Conservation (phyloP, 1,139 yeast genomes). For the Citeromyces hawaiiensis region DNA sequence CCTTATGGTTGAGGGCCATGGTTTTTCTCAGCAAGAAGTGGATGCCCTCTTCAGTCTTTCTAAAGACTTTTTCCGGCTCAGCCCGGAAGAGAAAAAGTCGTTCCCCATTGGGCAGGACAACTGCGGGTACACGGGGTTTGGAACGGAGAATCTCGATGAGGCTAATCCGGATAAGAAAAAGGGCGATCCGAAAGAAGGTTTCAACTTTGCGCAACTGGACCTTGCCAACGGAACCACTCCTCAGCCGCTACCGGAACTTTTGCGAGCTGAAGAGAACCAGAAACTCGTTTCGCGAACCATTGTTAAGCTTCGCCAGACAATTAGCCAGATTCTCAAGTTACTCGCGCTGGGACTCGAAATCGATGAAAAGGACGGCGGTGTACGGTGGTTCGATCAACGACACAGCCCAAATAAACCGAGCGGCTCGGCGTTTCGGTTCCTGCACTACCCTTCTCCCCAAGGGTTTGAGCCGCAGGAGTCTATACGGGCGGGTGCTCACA, state of each 20-base stretch:
- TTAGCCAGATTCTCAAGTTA: slow-evolving; percentile 25
- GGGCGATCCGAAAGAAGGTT: slow-evolving; percentile 47
- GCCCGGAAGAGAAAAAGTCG: slow-evolving; percentile 23
- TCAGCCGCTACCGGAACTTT: slow-evolving; percentile 27
- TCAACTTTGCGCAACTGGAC: slow-evolving; percentile 29
- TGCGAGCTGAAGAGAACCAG: slow-evolving; percentile 18
- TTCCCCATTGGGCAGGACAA: slow-evolving; percentile 25
- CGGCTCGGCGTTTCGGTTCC: slow-evolving; percentile 37
- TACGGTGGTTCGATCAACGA: slow-evolving; percentile 34
- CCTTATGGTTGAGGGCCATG: slow-evolving; percentile 43
- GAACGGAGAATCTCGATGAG: slow-evolving; percentile 41
- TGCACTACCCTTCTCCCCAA: slow-evolving; percentile 39
- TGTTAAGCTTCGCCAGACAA: slow-evolving; percentile 24
- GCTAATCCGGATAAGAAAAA: slow-evolving; percentile 21
- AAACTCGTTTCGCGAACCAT: slow-evolving; percentile 19
- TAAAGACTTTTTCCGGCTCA: slow-evolving; percentile 27
- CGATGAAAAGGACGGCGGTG: slow-evolving; percentile 23
- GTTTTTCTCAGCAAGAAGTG: slow-evolving; percentile 30
- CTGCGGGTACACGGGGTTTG: slow-evolving; percentile 36
- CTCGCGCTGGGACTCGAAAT: slow-evolving; percentile 36
- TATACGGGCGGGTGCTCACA: slow-evolving; percentile 46
- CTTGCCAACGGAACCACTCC: slow-evolving; percentile 25
- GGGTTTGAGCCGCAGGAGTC: slow-evolving; percentile 26
- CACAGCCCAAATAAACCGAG: slow-evolving; percentile 27
- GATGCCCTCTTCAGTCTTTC: slow-evolving; percentile 27